These are phyloP conservation scores for Gilbertella persicaria DNA, from an alignment of 371 early-diverging fungal species.

Conservation along the genomic window DNA sequence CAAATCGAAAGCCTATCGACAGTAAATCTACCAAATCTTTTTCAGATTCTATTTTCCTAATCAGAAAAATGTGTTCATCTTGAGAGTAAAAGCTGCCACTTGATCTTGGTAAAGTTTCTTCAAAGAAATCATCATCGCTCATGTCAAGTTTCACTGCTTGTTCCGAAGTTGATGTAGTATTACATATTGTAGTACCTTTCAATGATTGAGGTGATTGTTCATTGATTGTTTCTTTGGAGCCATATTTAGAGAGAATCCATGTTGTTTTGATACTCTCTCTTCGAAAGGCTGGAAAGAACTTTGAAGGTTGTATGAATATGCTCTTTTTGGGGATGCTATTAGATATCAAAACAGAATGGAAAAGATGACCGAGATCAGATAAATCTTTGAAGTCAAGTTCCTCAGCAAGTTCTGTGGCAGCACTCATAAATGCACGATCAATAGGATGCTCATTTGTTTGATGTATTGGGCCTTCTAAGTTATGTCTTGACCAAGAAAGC, in stretches of 20 bases:
- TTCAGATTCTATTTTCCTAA: slow-evolving; percentile 24
- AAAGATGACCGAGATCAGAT: slow-evolving; percentile 34
- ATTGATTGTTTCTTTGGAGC: background rate
- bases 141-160: no score
- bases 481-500: slow-evolving; percentile 16
- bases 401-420: slow-evolving; percentile 31
- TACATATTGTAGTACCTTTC: slow-evolving; percentile 9
- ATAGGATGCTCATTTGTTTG: background rate
- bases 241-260: slow-evolving; percentile 1
- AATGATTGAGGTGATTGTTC: background rate
- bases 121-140: background rate
- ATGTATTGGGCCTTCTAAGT: background rate
- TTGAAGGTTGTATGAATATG: slow-evolving; percentile 13
- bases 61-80: slow-evolving; percentile 41
- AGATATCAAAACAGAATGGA: slow-evolving; percentile 31
- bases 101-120: background rate
- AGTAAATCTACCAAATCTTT: slow-evolving; percentile 30
- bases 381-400: slow-evolving; percentile 24
- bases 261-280: slow-evolving; percentile 12
- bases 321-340: slow-evolving; percentile 25
- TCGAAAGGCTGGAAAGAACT: background rate
- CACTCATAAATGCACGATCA: slow-evolving; percentile 19
- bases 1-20: slow-evolving; percentile 43
- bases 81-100: slow-evolving; percentile 18
- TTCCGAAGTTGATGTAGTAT: no score